These are phyloP conservation scores for Fusarium penzigii DNA, from an alignment of 2,329 filamentous ascomycete genomes.

Conservation along the genomic window DNA sequence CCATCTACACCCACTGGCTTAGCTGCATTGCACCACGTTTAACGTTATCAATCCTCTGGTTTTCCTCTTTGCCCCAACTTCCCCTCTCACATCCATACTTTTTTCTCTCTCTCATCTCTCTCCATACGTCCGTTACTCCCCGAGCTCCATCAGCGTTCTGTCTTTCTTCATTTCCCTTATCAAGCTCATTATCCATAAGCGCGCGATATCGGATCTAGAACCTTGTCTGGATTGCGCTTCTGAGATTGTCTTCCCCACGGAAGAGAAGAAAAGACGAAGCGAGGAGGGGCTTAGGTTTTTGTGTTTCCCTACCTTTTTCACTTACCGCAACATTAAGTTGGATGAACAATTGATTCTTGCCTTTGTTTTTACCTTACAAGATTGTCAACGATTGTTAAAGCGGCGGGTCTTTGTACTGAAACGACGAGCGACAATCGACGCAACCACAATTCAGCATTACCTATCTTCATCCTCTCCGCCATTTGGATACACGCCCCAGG, in stretches of 20 bases:
- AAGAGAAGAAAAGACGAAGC: no score
- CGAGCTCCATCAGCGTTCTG: neutral
- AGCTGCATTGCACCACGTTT: conserved; percentile 1
- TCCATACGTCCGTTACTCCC: neutral
- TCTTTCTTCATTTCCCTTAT: neutral
- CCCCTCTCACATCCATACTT: conserved; percentile 9
- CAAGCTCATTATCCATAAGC: neutral
- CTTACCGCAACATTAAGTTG: no score
- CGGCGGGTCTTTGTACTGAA: no score
- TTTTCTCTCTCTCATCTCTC: conserved; percentile 10
- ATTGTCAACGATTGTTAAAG: no score
- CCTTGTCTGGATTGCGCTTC: conserved; percentile 6
- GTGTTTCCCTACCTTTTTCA: no score
- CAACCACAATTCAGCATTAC: conserved; percentile 13
- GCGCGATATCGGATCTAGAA: conserved; percentile 9
- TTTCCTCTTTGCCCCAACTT: conserved; percentile 3
- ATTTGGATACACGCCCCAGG: neutral
- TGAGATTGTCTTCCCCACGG: neutral
- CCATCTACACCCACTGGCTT: neutral
- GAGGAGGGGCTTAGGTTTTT: no score
- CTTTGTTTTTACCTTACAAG: no score
- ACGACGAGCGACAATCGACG: neutral
- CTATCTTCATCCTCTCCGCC: neutral
- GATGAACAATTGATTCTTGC: no score
- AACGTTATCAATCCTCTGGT: neutral